These are phyloP conservation scores for Xylaria sp. DNA, from an alignment of 2,329 filamentous ascomycete species.

Conservation along the genomic window DNA sequence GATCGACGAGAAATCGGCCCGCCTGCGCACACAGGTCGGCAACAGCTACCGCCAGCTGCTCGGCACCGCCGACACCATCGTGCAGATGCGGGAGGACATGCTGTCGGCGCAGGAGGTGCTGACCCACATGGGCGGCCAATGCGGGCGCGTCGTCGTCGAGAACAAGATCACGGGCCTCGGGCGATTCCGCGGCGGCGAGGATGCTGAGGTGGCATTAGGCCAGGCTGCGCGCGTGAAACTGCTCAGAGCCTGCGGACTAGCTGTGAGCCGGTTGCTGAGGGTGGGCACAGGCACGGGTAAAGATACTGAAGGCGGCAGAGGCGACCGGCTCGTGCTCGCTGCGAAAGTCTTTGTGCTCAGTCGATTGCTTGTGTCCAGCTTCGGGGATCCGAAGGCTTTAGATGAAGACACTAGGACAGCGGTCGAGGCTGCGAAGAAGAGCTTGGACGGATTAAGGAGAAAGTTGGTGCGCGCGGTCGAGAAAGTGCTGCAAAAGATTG, in stretches of 20 bases:
- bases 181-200: slow-evolving; percentile 54
- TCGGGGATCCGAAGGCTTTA: slow-evolving; percentile 62
- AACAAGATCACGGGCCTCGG: slow-evolving; percentile 70
- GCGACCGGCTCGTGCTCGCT: slow-evolving; percentile 65
- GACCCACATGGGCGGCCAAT: slow-evolving; percentile 77
- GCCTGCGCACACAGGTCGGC: slow-evolving; percentile 72
- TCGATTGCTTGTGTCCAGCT: slow-evolving; percentile 77
- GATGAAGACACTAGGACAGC: slow-evolving; percentile 51
- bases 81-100: slow-evolving; percentile 86
- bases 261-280: slow-evolving; percentile 62
- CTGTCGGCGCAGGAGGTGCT: slow-evolving; percentile 77
- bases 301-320: slow-evolving; percentile 50
- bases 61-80: slow-evolving; percentile 92
- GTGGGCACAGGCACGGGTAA: slow-evolving; percentile 48
- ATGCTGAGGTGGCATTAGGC: slow-evolving; percentile 43
- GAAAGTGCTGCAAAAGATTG: slow-evolving; percentile 72
- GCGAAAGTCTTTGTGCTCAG: slow-evolving; percentile 82
- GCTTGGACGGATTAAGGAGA: slow-evolving; percentile 69
- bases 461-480: slow-evolving; percentile 76
- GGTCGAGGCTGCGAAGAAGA: slow-evolving; percentile 72
- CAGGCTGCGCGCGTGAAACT: slow-evolving; percentile 59
- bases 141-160: slow-evolving; percentile 77
- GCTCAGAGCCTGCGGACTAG: slow-evolving; percentile 63
- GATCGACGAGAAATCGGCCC: slow-evolving; percentile 71
- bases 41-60: slow-evolving; percentile 87